Conservation (phyloP, 2,329 filamentous ascomycete genomes). For the Orbilia blumenaviensis region DNA sequence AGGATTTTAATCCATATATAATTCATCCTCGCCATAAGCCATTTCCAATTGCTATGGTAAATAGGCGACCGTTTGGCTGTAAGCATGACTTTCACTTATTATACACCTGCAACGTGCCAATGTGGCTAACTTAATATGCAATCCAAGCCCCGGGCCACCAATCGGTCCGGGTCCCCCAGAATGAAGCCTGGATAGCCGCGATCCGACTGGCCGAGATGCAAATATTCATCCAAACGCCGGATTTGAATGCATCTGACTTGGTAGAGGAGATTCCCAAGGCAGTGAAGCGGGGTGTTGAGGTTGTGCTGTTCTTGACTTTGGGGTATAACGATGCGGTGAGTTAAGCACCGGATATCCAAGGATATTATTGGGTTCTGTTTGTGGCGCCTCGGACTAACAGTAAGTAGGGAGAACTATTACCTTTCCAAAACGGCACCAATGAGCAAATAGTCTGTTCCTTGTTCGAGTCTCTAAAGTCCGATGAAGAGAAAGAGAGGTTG, state of each 20-base stretch:
- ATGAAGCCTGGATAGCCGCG: conserved; percentile 76
- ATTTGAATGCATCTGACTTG: conserved; percentile 77
- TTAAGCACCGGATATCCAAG: conserved; percentile 11
- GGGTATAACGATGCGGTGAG: conserved; percentile 77
- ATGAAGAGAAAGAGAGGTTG: conserved; percentile 64
- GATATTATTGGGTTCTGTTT: neutral
- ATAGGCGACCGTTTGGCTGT: conserved; percentile 68
- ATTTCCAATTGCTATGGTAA: conserved; percentile 77
- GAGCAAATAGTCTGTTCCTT: conserved; percentile 73
- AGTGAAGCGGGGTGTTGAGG: conserved; percentile 72
- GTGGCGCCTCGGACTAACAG: conserved; percentile 9
- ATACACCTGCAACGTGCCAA: neutral
- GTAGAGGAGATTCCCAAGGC: conserved; percentile 71
- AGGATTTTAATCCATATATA: conserved; percentile 74
- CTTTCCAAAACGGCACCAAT: conserved; percentile 78
- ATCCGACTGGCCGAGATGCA: conserved; percentile 70
- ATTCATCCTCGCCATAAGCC: conserved; percentile 66
- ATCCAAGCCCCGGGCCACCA: conserved; percentile 31
- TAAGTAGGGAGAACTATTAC: conserved; percentile 74
- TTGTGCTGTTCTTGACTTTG: conserved; percentile 76
- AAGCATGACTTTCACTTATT: neutral
- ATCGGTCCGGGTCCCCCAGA: conserved; percentile 68
- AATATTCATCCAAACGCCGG: conserved; percentile 82
- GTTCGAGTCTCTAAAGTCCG: conserved; percentile 66
- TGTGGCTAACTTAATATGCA: too few species aligned